phyloP scores from a whole-genome alignment of 73 alveolate species.

The Stentor coeruleus region DNA sequence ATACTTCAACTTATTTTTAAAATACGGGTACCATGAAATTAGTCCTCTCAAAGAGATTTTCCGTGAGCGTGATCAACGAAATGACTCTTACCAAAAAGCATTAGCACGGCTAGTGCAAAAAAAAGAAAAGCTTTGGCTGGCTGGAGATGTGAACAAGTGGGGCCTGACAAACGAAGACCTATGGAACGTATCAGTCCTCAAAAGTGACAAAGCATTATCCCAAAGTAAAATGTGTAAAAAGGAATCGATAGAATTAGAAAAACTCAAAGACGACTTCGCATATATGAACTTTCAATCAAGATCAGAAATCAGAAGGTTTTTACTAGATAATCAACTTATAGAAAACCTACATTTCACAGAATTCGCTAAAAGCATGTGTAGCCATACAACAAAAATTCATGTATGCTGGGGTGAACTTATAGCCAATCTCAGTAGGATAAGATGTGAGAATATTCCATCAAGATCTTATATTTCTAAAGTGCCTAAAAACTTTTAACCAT shows the following conservation, averaged over 20 bases:
- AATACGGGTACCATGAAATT: background rate
- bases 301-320: background rate
- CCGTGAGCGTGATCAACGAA: background rate
- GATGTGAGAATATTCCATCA: background rate
- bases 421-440: background rate
- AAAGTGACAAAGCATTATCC: background rate
- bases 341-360: background rate
- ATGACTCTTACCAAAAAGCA: background rate
- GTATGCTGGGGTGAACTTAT: background rate
- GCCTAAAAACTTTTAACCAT: too few species aligned
- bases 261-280: background rate
- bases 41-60: background rate
- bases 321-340: background rate
- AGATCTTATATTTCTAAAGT: too few species aligned
- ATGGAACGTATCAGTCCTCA: background rate
- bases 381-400: background rate
- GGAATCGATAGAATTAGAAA: background rate
- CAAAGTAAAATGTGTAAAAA: background rate
- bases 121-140: background rate
- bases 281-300: background rate
- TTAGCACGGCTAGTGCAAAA: background rate
- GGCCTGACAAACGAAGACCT: background rate
- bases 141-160: background rate
- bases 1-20: background rate
- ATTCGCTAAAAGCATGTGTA: background rate